These are phyloP conservation scores for Hibiscus mutabilis DNA, from an alignment of 345 rosid genomes.

Conservation along the genomic window DNA sequence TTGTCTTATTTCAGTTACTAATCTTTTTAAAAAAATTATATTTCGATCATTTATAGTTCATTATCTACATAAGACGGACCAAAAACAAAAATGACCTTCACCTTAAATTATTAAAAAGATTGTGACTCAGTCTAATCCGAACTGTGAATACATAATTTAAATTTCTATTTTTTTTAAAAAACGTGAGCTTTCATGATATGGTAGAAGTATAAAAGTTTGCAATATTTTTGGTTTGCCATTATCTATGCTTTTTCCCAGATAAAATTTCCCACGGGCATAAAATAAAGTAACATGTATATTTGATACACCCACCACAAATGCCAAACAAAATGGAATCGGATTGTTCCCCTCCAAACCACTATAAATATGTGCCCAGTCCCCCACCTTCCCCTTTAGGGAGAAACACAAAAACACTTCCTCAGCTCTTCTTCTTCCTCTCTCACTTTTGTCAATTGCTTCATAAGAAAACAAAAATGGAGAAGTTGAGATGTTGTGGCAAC, in stretches of 20 bases:
- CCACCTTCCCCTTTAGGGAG: neutral
- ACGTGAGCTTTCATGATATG: too few relatives aligned
- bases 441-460: neutral
- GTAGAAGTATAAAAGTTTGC: too few relatives aligned
- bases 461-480: constrained; percentile 39
- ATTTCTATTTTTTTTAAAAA: too few relatives aligned
- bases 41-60: too few relatives aligned
- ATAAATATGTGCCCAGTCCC: neutral
- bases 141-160: too few relatives aligned
- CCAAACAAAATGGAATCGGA: neutral
- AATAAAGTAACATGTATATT: neutral
- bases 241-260: neutral
- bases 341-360: neutral
- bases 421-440: neutral
- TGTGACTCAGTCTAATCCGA: too few relatives aligned
- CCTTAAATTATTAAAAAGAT: too few relatives aligned
- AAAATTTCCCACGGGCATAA: neutral
- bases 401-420: neutral
- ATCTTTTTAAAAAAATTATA: too few relatives aligned
- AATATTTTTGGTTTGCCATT: too few relatives aligned
- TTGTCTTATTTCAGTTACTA: too few relatives aligned
- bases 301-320: neutral
- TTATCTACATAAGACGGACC: too few relatives aligned
- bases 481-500: constrained; percentile 30
- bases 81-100: too few relatives aligned